Percentiles rank a stretch among this genome's conserved stretches.
These are phyloP conservation scores for Globisporangium radiosum DNA, from an alignment of 352 stramenopile genomes.

Conservation along the genomic window DNA sequence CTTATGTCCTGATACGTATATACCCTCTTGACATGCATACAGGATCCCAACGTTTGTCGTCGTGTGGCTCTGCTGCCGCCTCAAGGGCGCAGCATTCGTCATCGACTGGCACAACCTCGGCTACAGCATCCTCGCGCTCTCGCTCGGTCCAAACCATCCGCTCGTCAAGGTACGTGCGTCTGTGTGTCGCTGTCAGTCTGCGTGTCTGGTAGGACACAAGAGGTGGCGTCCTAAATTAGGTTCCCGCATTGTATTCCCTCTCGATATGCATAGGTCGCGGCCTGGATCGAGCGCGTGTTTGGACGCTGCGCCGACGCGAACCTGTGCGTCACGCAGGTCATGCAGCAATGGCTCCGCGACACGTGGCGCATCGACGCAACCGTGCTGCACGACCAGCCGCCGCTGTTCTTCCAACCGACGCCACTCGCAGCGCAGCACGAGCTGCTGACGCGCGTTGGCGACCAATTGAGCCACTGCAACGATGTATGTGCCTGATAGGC, in stretches of 20 bases:
- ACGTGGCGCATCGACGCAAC: slow-evolving; percentile 87
- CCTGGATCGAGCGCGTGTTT: slow-evolving; percentile 84
- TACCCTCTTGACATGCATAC: background rate
- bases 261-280: slow-evolving; percentile 44
- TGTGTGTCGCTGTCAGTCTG: background rate
- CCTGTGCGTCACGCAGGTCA: slow-evolving; percentile 95
- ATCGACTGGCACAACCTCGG: slow-evolving; percentile 99
- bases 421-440: slow-evolving; percentile 83
- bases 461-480: slow-evolving; percentile 63
- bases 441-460: slow-evolving; percentile 80
- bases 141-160: slow-evolving; percentile 41
- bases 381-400: slow-evolving; percentile 94
- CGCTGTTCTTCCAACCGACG: slow-evolving; percentile 89
- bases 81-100: slow-evolving; percentile 89
- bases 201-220: too few species aligned
- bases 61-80: slow-evolving; percentile 63
- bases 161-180: slow-evolving; percentile 43
- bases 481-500: slow-evolving; percentile 29
- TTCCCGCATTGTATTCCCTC: too few species aligned
- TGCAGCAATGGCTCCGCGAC: slow-evolving; percentile 91
- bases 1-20: too few species aligned
- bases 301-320: slow-evolving; percentile 91
- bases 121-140: slow-evolving; percentile 94
- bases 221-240: too few species aligned
- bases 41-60: slow-evolving; percentile 94